Percentiles rank a stretch among this genome's conserved stretches.
These are phyloP conservation scores for Cyberlindnera petersonii DNA, from an alignment of 805 yeast species.

Conservation along the genomic window DNA sequence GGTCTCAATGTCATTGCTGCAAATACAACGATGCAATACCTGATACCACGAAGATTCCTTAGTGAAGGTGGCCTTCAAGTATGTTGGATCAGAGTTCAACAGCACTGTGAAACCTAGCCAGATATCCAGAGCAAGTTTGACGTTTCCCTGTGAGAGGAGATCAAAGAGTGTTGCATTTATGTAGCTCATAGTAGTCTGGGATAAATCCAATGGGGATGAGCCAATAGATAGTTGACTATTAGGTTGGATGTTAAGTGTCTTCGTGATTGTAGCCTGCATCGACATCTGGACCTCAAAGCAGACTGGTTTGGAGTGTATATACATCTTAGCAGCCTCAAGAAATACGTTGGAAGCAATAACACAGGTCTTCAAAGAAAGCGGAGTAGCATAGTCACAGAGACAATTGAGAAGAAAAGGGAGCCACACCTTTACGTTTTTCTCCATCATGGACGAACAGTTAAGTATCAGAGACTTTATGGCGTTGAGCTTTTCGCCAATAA, in stretches of 20 bases:
- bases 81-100: constrained; percentile 8
- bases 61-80: constrained; percentile 1
- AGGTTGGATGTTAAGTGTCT: constrained; percentile 12
- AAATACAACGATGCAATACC: constrained; percentile 3
- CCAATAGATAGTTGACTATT: constrained; percentile 4
- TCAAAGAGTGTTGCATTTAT: constrained; percentile 7
- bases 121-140: constrained; percentile 16
- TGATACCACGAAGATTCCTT: constrained; percentile 8
- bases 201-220: constrained; percentile 14
- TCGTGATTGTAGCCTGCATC: constrained; percentile 8
- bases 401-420: constrained; percentile 18
- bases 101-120: constrained; percentile 25
- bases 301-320: constrained; percentile 17
- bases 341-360: constrained; percentile 9
- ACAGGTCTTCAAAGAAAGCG: constrained; percentile 11
- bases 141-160: constrained; percentile 2
- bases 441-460: constrained; percentile 25
- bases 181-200: constrained; percentile 10
- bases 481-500: constrained; percentile 22
- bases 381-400: constrained; percentile 19
- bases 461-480: constrained; percentile 20
- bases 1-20: constrained; percentile 1
- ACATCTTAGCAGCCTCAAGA: constrained; percentile 20
- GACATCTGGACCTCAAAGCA: constrained; percentile 17
- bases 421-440: constrained; percentile 27